phyloP scores from a whole-genome alignment of 768 basidiomycete genomes.

The Rhodotorula sphaerocarpa region DNA sequence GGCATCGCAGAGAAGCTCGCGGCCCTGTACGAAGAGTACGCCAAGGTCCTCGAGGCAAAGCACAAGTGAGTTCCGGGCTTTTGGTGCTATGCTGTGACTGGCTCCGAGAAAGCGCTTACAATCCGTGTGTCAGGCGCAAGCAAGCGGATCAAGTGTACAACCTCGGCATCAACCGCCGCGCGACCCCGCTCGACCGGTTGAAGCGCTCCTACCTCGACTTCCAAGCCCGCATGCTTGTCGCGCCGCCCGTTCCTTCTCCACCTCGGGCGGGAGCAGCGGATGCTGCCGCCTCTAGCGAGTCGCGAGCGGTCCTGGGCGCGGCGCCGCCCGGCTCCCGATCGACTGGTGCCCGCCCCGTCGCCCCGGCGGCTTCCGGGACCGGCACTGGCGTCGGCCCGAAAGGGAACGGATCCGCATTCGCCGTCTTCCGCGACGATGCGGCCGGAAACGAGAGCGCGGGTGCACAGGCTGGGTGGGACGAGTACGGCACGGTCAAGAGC shows the following conservation, averaged over 20 bases:
- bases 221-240: constrained; percentile 53
- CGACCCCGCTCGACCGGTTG: constrained; percentile 72
- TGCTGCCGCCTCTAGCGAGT: not conserved
- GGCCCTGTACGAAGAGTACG: constrained; percentile 84
- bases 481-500: constrained; percentile 47
- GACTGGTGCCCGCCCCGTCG: not conserved
- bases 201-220: constrained; percentile 75
- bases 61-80: constrained; percentile 64
- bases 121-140: constrained; percentile 50
- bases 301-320: constrained; percentile 14
- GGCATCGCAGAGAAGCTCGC: constrained; percentile 77
- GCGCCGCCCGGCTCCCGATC: too few relatives aligned
- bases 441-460: not conserved
- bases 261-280: constrained; percentile 3
- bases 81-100: not conserved
- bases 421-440: constrained; percentile 35
- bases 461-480: constrained; percentile 44
- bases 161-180: constrained; percentile 70
- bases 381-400: constrained; percentile 21
- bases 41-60: constrained; percentile 62
- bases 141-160: constrained; percentile 76
- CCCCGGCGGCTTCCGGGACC: constrained; percentile 41
- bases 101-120: not conserved
- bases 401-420: constrained; percentile 35
- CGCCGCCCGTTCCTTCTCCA: constrained; percentile 37